Evolutionary conservation across 2,329 filamentous ascomycete genomes (phyloP).

Genomic region (Shiraia sp.): DNA sequence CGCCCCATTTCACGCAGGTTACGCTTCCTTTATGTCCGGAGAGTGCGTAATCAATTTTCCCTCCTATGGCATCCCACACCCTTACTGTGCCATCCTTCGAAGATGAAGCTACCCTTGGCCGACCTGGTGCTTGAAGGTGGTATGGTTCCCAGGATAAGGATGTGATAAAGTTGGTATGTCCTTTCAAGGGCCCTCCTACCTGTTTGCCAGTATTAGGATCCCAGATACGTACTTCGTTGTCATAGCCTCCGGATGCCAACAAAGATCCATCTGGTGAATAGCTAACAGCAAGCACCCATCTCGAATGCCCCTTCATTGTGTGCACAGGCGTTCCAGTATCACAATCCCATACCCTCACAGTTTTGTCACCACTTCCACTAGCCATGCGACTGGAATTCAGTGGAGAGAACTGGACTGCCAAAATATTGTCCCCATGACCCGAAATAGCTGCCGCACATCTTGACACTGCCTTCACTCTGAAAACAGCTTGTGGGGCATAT

Average conservation of each 20-base stretch:
- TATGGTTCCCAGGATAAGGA: constrained; percentile 92
- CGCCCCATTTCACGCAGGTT: constrained; percentile 92
- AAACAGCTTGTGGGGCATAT: constrained; percentile 84
- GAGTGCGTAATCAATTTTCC: constrained; percentile 78
- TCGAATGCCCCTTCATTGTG: constrained; percentile 83
- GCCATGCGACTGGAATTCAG: constrained; percentile 75
- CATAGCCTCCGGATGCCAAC: constrained; percentile 89
- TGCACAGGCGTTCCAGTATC: constrained; percentile 87
- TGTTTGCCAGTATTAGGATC: constrained; percentile 79
- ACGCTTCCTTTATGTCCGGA: constrained; percentile 88
- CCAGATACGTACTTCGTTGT: constrained; percentile 90
- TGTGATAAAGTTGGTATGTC: constrained; percentile 88
- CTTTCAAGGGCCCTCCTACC: constrained; percentile 73
- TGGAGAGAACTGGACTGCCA: constrained; percentile 84
- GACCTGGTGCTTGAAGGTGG: constrained; percentile 74
- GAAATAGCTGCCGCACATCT: constrained; percentile 86
- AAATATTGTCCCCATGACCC: constrained; percentile 89
- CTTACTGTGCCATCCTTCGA: constrained; percentile 89
- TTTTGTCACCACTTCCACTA: constrained; percentile 88
- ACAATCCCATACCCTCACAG: constrained; percentile 91
- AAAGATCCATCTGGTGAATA: constrained; percentile 83
- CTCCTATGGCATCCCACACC: constrained; percentile 81
- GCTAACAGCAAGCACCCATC: constrained; percentile 85
- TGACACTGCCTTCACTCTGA: constrained; percentile 88
- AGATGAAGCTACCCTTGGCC: constrained; percentile 79